Evolutionary conservation across 805 yeast genomes (phyloP), one percentile per base, ranked within the genome.

Genomic region (Kodamaea kakaduensis): DNA sequence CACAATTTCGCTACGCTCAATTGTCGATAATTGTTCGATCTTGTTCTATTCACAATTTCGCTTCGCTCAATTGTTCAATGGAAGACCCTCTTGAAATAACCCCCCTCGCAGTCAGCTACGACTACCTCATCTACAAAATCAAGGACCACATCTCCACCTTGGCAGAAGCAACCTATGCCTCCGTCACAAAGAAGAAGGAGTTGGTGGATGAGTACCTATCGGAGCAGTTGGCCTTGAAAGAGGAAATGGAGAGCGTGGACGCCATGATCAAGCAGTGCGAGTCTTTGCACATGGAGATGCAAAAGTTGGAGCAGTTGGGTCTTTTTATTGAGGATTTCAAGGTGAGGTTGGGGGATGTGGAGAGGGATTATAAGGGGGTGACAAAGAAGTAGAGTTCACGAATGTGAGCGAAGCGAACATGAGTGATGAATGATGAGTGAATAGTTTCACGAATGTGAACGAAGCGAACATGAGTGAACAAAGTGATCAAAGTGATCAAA

Each of bases 61-160:
- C n/a, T n/a, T n/a, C n/a, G n/a, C n/a, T n/a, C n/a, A n/a, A n/a
- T n/a, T n/a, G n/a, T n/a, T n/a, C n/a, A n/a, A 24, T 32, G 36
- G 38, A 35, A 13, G 89, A 83, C 54, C 86, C 87, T 1, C 58
- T 83, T 17, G 75, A 78, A 9, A 67, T 83, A 12, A 73, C 76
- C 46, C 68, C 72, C 37, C 58, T 84, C 27, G 75, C 84, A 0
- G 61, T 80, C 16, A 73, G 71, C 35, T 82, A 73, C 51, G 90
- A 84, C 47, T 79, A 81, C 46, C 54, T 84, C 25, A 52, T 82
- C 51, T 79, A 64, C 58, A 77, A 75, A 50, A 78, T 84, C 33
- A 69, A 71, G 30, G 84, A 78, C 41, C 68, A 71, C 35, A 68
- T 82, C 5, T 57, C 67, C 15, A 58, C 64, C 2, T 54, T 79